Evolutionary conservation across 1,284 basidiomycete species (phyloP).

Genomic region (Apiotrichum porosum): DNA sequence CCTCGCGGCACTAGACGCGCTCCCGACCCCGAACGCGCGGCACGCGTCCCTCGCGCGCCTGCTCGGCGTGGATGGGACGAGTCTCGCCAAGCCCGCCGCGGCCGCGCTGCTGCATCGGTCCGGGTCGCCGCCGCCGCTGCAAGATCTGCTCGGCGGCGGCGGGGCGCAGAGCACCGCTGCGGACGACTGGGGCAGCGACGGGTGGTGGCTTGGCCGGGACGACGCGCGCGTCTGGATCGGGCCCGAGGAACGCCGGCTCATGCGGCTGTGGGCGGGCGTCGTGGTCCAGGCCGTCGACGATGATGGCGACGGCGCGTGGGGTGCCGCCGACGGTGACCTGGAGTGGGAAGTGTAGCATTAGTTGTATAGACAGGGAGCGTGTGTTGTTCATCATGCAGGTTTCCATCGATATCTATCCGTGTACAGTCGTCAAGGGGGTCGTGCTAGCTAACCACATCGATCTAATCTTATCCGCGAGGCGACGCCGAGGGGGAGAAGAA

Average conservation of each 20-base stretch:
- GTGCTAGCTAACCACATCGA: too few species aligned
- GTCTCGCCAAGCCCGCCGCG: slow-evolving; percentile 24
- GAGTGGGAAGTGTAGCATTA: slow-evolving; percentile 34
- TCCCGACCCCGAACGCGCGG: slow-evolving; percentile 13
- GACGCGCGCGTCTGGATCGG: slow-evolving; percentile 38
- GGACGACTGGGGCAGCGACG: slow-evolving; percentile 19
- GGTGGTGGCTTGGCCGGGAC: slow-evolving; percentile 34
- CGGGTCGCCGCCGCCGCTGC: slow-evolving; percentile 34
- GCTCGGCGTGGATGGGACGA: slow-evolving; percentile 32
- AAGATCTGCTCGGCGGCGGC: slow-evolving; percentile 21
- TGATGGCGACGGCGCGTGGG: slow-evolving; percentile 27
- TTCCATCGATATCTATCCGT: too few species aligned
- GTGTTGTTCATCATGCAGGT: too few species aligned
- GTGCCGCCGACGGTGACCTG: slow-evolving; percentile 22
- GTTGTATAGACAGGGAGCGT: neutral
- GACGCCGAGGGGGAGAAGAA: slow-evolving; percentile 29
- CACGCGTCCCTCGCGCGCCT: slow-evolving; percentile 28
- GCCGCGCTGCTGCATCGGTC: slow-evolving; percentile 25
- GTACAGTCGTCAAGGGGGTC: too few species aligned
- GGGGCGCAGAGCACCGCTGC: neutral
- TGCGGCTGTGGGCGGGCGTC: slow-evolving; percentile 32
- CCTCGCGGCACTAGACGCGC: slow-evolving; percentile 33
- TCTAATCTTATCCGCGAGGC: neutral
- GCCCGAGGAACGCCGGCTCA: slow-evolving; percentile 33
- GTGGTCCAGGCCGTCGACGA: slow-evolving; percentile 38